Percentiles rank a stretch among this genome's conserved stretches.
Conservation (phyloP, 2,329 filamentous ascomycete species). For the Colletotrichum tofieldiae region DNA sequence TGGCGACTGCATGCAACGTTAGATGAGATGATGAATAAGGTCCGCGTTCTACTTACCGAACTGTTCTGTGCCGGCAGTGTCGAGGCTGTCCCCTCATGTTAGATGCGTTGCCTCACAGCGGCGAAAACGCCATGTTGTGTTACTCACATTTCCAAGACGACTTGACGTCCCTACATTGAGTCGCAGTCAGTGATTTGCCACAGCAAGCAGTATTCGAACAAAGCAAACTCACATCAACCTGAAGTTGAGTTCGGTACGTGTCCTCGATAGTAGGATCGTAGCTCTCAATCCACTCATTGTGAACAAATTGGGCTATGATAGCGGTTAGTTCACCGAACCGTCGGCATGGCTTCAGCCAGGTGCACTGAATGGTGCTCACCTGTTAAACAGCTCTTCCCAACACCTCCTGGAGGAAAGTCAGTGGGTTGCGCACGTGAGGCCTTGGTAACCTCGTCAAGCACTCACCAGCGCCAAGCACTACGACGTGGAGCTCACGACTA, state of each 20-base stretch:
- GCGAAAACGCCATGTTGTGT: background rate
- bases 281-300: slow-evolving; percentile 94
- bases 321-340: slow-evolving; percentile 9
- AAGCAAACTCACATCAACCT: slow-evolving; percentile 83
- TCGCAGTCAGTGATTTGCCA: slow-evolving; percentile 50
- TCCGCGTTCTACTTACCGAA: slow-evolving; percentile 78
- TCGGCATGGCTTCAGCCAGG: background rate
- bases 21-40: slow-evolving; percentile 19
- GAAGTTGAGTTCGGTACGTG: slow-evolving; percentile 81
- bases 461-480: slow-evolving; percentile 85
- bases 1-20: slow-evolving; percentile 63
- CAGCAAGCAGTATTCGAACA: background rate
- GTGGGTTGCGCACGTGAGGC: slow-evolving; percentile 42
- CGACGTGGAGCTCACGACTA: slow-evolving; percentile 86
- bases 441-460: slow-evolving; percentile 43
- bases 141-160: slow-evolving; percentile 88
- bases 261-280: slow-evolving; percentile 87
- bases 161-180: slow-evolving; percentile 80
- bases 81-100: slow-evolving; percentile 70
- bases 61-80: slow-evolving; percentile 93
- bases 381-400: slow-evolving; percentile 93
- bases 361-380: slow-evolving; percentile 64
- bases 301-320: slow-evolving; percentile 87
- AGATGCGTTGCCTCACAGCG: slow-evolving; percentile 43
- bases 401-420: slow-evolving; percentile 69